Conservation (phyloP, 1,139 yeast genomes). For the Debaryomycetaceae sp. region DNA sequence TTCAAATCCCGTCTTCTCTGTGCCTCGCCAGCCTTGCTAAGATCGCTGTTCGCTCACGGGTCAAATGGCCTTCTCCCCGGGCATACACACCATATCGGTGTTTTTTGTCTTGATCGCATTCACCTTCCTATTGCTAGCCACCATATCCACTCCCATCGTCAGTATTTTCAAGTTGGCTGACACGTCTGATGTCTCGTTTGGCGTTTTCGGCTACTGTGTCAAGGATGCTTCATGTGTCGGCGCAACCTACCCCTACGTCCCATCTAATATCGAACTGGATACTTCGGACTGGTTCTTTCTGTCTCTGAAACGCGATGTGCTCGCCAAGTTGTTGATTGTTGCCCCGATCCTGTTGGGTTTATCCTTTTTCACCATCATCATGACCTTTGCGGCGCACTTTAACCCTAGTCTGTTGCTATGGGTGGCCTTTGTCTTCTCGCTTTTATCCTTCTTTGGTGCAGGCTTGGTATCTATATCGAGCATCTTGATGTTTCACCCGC, state of each 20-base stretch:
- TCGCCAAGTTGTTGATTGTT: conserved; percentile 63
- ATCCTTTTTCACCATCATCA: conserved; percentile 31
- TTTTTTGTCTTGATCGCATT: conserved; percentile 20
- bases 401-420: conserved; percentile 5
- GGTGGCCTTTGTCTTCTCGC: conserved; percentile 17
- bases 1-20: too few relatives aligned
- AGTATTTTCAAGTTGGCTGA: conserved; percentile 22
- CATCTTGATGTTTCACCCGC: conserved; percentile 50
- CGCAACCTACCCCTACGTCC: conserved; percentile 24
- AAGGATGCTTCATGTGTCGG: conserved; percentile 18
- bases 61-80: conserved; percentile 9
- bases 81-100: conserved; percentile 22
- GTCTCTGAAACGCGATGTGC: conserved; percentile 46
- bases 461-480: conserved; percentile 43
- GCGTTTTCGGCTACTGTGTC: conserved; percentile 76
- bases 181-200: conserved; percentile 46
- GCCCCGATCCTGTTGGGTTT: conserved; percentile 79
- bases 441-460: conserved; percentile 41
- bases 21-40: too few relatives aligned
- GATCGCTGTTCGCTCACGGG: background rate
- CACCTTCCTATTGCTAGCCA: conserved; percentile 41
- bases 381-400: conserved; percentile 6
- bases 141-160: conserved; percentile 39
- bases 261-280: conserved; percentile 10
- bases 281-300: conserved; percentile 17